Evolutionary conservation across 2,329 filamentous ascomycete species (phyloP).

Genomic region (Neonectria faginata): DNA sequence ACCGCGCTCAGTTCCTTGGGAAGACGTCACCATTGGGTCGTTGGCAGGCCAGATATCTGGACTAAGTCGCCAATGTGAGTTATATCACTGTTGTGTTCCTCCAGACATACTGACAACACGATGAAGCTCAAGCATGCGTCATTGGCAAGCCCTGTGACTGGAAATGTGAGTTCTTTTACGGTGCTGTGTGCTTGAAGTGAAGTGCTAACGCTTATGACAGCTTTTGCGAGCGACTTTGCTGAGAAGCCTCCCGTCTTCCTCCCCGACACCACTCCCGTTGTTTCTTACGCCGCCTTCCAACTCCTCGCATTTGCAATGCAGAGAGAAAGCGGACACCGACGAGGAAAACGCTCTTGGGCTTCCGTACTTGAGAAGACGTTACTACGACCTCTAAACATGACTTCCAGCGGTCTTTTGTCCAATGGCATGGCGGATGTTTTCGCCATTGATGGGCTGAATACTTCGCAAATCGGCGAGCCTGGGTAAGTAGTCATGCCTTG

Average conservation of each 20-base stretch:
- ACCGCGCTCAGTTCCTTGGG: constrained; percentile 15
- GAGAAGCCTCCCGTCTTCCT: constrained; percentile 33
- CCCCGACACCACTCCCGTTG: constrained; percentile 34
- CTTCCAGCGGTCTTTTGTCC: constrained; percentile 18
- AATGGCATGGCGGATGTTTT: constrained; percentile 15
- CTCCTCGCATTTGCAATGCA: constrained; percentile 38
- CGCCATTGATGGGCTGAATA: constrained; percentile 23
- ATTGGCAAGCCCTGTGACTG: constrained; percentile 27
- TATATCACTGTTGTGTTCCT: fast-evolving
- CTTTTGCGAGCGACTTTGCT: constrained; percentile 23
- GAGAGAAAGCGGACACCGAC: not conserved
- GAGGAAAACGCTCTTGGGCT: not conserved
- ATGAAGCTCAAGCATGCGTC: constrained; percentile 27
- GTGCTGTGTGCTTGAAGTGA: fast-evolving
- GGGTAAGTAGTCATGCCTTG: constrained; percentile 25
- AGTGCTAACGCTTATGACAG: not conserved
- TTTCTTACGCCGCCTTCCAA: constrained; percentile 40
- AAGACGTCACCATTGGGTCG: constrained; percentile 36
- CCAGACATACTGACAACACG: not conserved
- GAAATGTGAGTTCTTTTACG: constrained; percentile 7
- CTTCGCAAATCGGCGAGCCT: constrained; percentile 27
- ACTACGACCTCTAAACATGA: constrained; percentile 29
- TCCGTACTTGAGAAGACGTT: constrained; percentile 11
- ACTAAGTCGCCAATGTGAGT: constrained; percentile 37
- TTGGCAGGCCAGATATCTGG: constrained; percentile 40